Conservation (phyloP, 306 rosid species). For the Senna tora region DNA sequence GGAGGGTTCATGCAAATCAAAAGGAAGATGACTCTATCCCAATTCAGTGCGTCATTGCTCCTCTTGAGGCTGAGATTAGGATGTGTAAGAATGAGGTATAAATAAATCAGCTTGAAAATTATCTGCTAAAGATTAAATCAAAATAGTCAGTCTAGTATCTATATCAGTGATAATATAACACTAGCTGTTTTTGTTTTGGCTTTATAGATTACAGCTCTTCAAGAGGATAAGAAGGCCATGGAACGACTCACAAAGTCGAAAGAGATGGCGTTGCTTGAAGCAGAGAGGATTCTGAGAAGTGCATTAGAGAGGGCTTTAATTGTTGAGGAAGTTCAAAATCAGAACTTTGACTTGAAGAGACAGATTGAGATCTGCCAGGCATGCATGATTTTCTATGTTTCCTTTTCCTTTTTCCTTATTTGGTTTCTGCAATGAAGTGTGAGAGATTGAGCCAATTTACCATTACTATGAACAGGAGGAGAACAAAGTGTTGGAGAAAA, state of each 20-base stretch:
- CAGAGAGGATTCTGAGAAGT: constrained; percentile 71
- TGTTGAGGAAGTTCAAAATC: constrained; percentile 91
- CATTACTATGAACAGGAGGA: constrained; percentile 69
- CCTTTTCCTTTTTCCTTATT: background rate
- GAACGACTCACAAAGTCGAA: constrained; percentile 78
- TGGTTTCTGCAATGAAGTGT: constrained; percentile 17
- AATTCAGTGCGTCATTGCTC: constrained; percentile 62
- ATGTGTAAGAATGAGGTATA: constrained; percentile 75
- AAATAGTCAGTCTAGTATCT: background rate
- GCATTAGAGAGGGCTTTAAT: constrained; percentile 80
- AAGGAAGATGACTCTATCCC: constrained; percentile 68
- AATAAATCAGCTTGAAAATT: background rate
- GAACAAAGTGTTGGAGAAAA: constrained; percentile 79
- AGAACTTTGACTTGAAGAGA: constrained; percentile 77
- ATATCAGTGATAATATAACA: background rate
- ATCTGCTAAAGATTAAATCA: no score
- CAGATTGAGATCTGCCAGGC: constrained; percentile 93
- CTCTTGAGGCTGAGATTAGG: constrained; percentile 86
- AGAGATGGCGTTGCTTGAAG: constrained; percentile 80
- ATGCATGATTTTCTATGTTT: constrained; percentile 51
- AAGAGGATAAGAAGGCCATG: constrained; percentile 86
- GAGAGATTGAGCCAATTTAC: constrained; percentile 29
- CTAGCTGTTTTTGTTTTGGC: constrained; percentile 9
- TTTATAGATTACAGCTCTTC: constrained; percentile 66
- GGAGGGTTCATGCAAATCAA: constrained; percentile 74